Evolutionary conservation across 2,329 filamentous ascomycete genomes (phyloP).

Genomic region (Graphilbum fragrans): DNA sequence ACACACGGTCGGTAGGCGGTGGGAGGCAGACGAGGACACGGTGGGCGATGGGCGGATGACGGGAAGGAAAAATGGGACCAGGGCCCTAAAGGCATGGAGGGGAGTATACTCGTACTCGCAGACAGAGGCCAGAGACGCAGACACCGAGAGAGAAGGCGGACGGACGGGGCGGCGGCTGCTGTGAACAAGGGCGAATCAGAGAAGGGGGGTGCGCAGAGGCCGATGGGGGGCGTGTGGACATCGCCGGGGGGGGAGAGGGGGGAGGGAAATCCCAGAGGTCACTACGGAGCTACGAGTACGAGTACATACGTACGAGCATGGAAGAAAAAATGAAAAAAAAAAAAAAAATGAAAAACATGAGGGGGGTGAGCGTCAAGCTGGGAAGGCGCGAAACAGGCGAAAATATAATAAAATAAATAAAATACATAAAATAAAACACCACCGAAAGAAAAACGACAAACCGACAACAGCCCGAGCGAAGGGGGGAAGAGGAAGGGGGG

Average conservation of each 20-base stretch:
- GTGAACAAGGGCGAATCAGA: not conserved
- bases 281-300: no score
- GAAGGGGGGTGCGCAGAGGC: not conserved
- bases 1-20: not conserved
- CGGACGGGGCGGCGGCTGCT: slow-evolving; percentile 8
- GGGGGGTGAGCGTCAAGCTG: not conserved
- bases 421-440: not conserved
- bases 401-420: not conserved
- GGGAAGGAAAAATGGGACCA: not conserved
- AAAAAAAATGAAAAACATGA: not conserved
- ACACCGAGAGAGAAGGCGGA: slow-evolving; percentile 5
- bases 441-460: not conserved
- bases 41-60: slow-evolving; percentile 9
- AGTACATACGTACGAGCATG: no score
- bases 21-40: slow-evolving; percentile 2
- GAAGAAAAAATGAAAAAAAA: slow-evolving; percentile 1
- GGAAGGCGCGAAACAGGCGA: slow-evolving; percentile 2
- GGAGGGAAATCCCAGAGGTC: no score
- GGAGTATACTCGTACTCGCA: no score
- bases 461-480: no score
- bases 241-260: no score
- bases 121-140: not conserved
- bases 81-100: no score
- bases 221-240: not conserved
- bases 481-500: not conserved